phyloP scores from a whole-genome alignment of 306 rosid genomes.

The Erythrophleum fordii region DNA sequence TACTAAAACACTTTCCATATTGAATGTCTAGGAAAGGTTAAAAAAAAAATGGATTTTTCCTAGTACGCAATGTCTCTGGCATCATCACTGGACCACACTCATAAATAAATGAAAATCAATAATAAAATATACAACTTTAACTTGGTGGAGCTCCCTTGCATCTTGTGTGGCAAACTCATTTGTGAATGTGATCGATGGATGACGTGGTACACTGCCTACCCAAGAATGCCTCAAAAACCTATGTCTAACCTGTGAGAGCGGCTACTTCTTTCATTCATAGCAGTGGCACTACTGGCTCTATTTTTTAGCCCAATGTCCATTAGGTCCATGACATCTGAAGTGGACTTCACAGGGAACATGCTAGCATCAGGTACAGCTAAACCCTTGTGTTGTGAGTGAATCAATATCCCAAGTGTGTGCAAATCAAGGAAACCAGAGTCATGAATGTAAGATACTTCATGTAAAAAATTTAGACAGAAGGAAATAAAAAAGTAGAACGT shows the following conservation, averaged over 20 bases:
- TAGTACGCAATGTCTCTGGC: neutral
- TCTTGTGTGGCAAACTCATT: neutral
- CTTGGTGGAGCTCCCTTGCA: neutral
- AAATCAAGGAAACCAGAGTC: conserved; percentile 56
- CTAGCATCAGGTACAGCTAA: conserved; percentile 61
- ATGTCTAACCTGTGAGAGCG: conserved; percentile 56
- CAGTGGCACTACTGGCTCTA: conserved; percentile 55
- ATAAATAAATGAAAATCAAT: neutral
- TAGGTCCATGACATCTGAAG: conserved; percentile 50
- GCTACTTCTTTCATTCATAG: conserved; percentile 65
- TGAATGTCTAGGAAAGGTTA: neutral
- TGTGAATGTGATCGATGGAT: neutral
- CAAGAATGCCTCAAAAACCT: neutral
- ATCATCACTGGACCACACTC: neutral
- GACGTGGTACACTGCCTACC: neutral
- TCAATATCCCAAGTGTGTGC: conserved; percentile 66
- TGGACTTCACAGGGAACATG: conserved; percentile 48
- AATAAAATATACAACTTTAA: neutral
- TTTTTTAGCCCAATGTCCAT: conserved; percentile 54
- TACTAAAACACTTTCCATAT: conserved; percentile 15
- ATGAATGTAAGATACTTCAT: neutral
- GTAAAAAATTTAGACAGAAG: neutral
- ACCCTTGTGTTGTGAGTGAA: conserved; percentile 44
- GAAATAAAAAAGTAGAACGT: neutral
- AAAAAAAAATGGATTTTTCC: neutral